Base-by-base conservation (phyloP, 2,329 filamentous ascomycete genomes). In the Alternaria conjuncta region DNA sequence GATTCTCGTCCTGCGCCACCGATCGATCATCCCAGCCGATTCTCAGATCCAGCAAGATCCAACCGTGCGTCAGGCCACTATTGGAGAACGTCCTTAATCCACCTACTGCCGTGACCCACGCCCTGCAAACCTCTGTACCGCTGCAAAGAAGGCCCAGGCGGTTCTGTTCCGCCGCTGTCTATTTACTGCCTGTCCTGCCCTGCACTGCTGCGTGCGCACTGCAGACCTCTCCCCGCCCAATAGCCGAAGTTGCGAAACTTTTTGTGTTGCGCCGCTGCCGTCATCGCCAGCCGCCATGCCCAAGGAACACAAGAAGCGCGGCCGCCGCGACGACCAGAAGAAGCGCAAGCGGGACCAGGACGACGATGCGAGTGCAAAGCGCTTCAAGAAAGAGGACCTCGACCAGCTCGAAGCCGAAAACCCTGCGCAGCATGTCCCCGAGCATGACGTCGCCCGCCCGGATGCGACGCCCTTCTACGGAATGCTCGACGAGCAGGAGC, bases 401-500 rank as follows among this genome's bases (percentile, higher is more conserved):
- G 71, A 68, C 20, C 64, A 61, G 30, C 46, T 60, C n/a, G 55
- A 67, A 5, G 63, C 64, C 2, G 63, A 67, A 26, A 66, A 63
- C 64, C 68, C 70, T 57, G 61, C 57, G 11, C 59, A 67, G 10
- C 69, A 72, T 25, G 73, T 70, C 36, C 30, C 71, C 79, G 47
- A 63, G 11, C 72, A 74, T 57, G 73, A 66, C 64, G 69, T 71
- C 67, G 75, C 75, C 41, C 76, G 74, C 36, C 76, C 73, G 3
- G 81, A 80, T 10, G 92, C 93, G 63, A 88, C 85, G 71, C 89
- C 92, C 60, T 99, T 97, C 83, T 98, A 96, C 74, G 96, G 96
- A 68, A 90, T 97, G 85, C 89, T 99, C 25, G 92, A 93, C 73
- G 91, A 96, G 58, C 89, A 96, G 70, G 96, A 99, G 83, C 93